Percentiles rank a stretch among this genome's conserved stretches.
Conservation (phyloP, 768 basidiomycete species). For the Hypsizygus marmoreus region DNA sequence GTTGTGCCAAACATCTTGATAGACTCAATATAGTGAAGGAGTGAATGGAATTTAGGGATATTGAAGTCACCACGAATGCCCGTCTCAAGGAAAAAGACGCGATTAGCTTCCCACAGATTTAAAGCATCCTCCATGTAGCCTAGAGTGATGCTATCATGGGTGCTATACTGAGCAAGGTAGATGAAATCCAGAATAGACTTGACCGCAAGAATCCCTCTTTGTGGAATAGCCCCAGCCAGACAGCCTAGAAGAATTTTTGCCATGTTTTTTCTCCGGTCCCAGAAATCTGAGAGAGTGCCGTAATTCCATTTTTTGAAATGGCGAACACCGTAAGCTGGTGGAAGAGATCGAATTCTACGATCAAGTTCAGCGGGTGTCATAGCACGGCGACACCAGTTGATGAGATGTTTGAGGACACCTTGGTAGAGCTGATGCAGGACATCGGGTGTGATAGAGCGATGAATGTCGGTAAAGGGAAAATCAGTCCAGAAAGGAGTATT, state of each 20-base stretch:
- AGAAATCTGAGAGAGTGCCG: conserved; percentile 28
- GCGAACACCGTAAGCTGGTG: conserved; percentile 35
- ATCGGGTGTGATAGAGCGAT: conserved; percentile 29
- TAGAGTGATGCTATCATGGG: conserved; percentile 26
- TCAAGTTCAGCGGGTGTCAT: conserved; percentile 35
- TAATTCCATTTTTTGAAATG: conserved; percentile 39
- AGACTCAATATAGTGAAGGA: conserved; percentile 30
- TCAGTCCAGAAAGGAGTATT: conserved; percentile 24
- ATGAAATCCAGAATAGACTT: conserved; percentile 39
- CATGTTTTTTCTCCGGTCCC: conserved; percentile 37
- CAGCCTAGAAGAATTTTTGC: conserved; percentile 30
- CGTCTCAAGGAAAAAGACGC: conserved; percentile 33
- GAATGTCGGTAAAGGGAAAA: conserved; percentile 29
- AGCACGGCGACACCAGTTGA: conserved; percentile 27
- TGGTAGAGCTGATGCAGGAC: conserved; percentile 36
- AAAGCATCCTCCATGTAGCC: conserved; percentile 24
- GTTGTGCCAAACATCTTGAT: conserved; percentile 36
- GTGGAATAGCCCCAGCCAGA: conserved; percentile 24
- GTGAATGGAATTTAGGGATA: conserved; percentile 43
- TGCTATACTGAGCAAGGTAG: conserved; percentile 34
- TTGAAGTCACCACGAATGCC: conserved; percentile 38
- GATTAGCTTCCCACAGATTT: conserved; percentile 34
- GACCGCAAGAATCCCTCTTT: conserved; percentile 23
- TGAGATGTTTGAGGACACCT: conserved; percentile 34
- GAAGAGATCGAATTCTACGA: conserved; percentile 30